A percentile compares a stretch with the other conserved stretches of the same genome.
These are phyloP conservation scores for Pyrrhoderma lamaoense DNA, from an alignment of 1,284 basidiomycete species.

Conservation along the genomic window DNA sequence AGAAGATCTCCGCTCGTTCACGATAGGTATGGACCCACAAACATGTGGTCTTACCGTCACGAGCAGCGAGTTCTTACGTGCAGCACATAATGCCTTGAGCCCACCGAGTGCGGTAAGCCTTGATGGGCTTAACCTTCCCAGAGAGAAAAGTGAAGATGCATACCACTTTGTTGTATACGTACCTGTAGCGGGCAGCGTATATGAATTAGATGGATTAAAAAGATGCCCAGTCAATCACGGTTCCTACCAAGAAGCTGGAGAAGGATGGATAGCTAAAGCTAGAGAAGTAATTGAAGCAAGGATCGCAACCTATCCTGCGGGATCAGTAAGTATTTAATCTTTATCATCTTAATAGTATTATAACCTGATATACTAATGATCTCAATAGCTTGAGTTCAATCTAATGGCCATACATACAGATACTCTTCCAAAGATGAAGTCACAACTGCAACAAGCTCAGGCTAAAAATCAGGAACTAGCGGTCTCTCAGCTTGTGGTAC, in stretches of 20 bases:
- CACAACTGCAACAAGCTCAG: conserved; percentile 45
- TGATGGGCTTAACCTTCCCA: conserved; percentile 66
- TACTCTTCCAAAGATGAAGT: conserved; percentile 60
- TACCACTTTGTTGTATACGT: conserved; percentile 93
- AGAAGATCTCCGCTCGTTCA: conserved; percentile 69
- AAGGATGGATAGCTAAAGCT: conserved; percentile 77
- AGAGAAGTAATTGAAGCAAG: conserved; percentile 79
- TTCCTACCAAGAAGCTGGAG: conserved; percentile 51
- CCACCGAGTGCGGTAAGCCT: conserved; percentile 79
- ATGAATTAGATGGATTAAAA: conserved; percentile 89
- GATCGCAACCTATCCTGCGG: conserved; percentile 81
- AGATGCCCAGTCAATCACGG: conserved; percentile 75
- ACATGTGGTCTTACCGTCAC: conserved; percentile 81
- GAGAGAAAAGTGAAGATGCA: conserved; percentile 68
- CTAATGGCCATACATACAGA: conserved; percentile 80
- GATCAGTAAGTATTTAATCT: conserved; percentile 51
- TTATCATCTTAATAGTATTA: conserved; percentile 1
- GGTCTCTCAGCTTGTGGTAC: conserved; percentile 48
- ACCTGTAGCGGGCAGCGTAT: conserved; percentile 74
- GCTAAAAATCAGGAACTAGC: conserved; percentile 37
- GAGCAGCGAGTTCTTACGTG: conserved; percentile 77
- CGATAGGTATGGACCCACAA: conserved; percentile 77
- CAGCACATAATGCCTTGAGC: conserved; percentile 85
- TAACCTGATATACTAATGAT: conserved; percentile 13
- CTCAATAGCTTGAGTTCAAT: conserved; percentile 77